Evolutionary conservation across 2,329 filamentous ascomycete genomes (phyloP).

Genomic region (Rasamsonia emersonii): DNA sequence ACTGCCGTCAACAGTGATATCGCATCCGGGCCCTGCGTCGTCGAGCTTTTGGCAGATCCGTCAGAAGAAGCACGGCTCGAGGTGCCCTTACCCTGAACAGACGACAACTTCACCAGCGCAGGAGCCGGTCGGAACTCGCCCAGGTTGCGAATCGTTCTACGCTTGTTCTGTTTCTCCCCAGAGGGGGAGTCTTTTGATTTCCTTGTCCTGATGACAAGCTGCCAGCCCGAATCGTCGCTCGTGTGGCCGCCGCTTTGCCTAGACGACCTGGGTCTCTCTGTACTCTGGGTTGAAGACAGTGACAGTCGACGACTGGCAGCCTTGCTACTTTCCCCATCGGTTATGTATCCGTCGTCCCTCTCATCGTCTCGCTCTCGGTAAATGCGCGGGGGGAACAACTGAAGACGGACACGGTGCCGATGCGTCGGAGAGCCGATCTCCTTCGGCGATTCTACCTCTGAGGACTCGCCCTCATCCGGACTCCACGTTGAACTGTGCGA

Average conservation of each 20-base stretch:
- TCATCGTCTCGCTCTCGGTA: slow-evolving; percentile 20
- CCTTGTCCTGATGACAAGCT: slow-evolving; percentile 19
- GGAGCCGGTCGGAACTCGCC: slow-evolving; percentile 17
- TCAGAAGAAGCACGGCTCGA: slow-evolving; percentile 16
- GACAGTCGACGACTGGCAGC: slow-evolving; percentile 14
- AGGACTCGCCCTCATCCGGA: slow-evolving; percentile 20
- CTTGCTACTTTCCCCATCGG: slow-evolving; percentile 22
- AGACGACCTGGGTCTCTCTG: slow-evolving; percentile 17
- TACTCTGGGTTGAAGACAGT: slow-evolving; percentile 20
- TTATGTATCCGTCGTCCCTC: slow-evolving; percentile 25
- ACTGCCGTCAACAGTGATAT: slow-evolving; percentile 31
- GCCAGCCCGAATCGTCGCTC: slow-evolving; percentile 22
- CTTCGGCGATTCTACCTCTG: slow-evolving; percentile 27
- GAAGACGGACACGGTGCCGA: slow-evolving; percentile 18
- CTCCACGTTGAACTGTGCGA: slow-evolving; percentile 26
- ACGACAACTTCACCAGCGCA: slow-evolving; percentile 16
- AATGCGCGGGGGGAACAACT: slow-evolving; percentile 26
- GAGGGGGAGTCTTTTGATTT: slow-evolving; percentile 8
- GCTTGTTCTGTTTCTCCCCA: slow-evolving; percentile 4
- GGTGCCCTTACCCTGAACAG: slow-evolving; percentile 22
- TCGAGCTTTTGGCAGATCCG: slow-evolving; percentile 13
- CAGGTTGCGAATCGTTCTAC: slow-evolving; percentile 12
- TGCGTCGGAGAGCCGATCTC: slow-evolving; percentile 14
- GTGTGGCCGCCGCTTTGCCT: slow-evolving; percentile 11
- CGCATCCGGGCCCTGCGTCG: slow-evolving; percentile 28